Evolutionary conservation across 345 rosid genomes (phyloP), one percentile per base, ranked within the genome.

Genomic region (Aquilaria yunnanensis): DNA sequence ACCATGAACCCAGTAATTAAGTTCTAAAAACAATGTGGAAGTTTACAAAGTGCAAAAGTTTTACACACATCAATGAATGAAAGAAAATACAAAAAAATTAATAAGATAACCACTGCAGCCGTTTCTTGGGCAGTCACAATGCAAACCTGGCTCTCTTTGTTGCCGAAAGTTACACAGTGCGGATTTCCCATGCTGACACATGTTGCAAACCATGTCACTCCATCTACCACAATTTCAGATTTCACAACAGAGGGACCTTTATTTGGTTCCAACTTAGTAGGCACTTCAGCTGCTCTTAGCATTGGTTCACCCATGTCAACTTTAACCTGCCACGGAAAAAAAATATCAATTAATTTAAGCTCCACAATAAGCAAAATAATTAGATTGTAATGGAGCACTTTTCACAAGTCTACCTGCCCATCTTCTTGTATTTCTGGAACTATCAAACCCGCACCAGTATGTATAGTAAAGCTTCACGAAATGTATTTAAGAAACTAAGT

Each of bases 131-230:
- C 55, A 60, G 60, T 57, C 41, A 62, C 62, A 49, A 45, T 29
- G 60, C 75, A 61, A 74, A 95, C 99, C 94, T 80, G 75, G 53
- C 74, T 79, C 68, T 68, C 84, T 65, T 79, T 79, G 45, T 72
- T 75, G 49, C 96, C 93, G 52, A 91, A 89, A 57, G 89, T 87
- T 30, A 95, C 59, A 62, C 99, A 95, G 61, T 95, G 99, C 57
- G 99, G 99, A 78, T 95, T 95, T 12, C 99, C 97, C 99, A 91
- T 95, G 56, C 97, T 89, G 74, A 91, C 96, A 62, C 97, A 91
- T n/a, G 96, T 95, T 65, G 85, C 96, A 73, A 77, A 78, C 99
- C 99, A 95, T 63, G 76, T 71, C 41, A 78, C 82, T 62, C 96
- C 96, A 80, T 91, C 96, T 10, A 95, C 87, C 69, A 65, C 78